Percentiles rank a stretch among this genome's conserved stretches.
Evolutionary conservation across 805 yeast genomes (phyloP).

Genomic region (Kluyveromyces starmeri): DNA sequence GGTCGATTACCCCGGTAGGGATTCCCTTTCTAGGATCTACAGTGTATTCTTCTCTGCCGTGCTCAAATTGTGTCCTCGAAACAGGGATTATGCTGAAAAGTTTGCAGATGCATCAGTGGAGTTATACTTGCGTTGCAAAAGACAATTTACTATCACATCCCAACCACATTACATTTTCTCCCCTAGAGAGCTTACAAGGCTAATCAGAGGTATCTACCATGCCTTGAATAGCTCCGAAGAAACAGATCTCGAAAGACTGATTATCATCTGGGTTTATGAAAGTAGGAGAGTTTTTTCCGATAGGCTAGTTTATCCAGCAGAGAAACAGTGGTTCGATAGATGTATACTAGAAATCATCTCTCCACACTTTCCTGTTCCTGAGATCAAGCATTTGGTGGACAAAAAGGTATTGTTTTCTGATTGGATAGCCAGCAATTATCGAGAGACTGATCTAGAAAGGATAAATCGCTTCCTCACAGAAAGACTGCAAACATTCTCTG

Average conservation of each 20-base stretch:
- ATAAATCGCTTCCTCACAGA: conserved; percentile 50
- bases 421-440: conserved; percentile 64
- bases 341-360: conserved; percentile 30
- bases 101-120: conserved; percentile 60
- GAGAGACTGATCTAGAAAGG: conserved; percentile 41
- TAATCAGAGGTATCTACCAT: conserved; percentile 68
- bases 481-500: conserved; percentile 61
- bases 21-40: conserved; percentile 63
- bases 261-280: conserved; percentile 74
- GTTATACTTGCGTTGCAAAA: conserved; percentile 42
- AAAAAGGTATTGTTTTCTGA: conserved; percentile 59
- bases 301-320: conserved; percentile 42
- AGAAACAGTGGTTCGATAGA: conserved; percentile 41
- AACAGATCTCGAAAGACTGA: conserved; percentile 35
- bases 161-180: conserved; percentile 66
- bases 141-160: conserved; percentile 29
- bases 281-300: conserved; percentile 72
- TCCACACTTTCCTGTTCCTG: conserved; percentile 39
- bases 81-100: conserved; percentile 43
- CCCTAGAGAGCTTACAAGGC: conserved; percentile 86
- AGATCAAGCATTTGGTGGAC: conserved; percentile 28
- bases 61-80: conserved; percentile 50
- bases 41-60: conserved; percentile 45
- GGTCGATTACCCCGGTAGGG: conserved; percentile 69
- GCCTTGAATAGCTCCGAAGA: conserved; percentile 34